These are phyloP conservation scores for Scleromitrula shiraiana DNA, from an alignment of 2,329 filamentous ascomycete genomes.

Conservation along the genomic window DNA sequence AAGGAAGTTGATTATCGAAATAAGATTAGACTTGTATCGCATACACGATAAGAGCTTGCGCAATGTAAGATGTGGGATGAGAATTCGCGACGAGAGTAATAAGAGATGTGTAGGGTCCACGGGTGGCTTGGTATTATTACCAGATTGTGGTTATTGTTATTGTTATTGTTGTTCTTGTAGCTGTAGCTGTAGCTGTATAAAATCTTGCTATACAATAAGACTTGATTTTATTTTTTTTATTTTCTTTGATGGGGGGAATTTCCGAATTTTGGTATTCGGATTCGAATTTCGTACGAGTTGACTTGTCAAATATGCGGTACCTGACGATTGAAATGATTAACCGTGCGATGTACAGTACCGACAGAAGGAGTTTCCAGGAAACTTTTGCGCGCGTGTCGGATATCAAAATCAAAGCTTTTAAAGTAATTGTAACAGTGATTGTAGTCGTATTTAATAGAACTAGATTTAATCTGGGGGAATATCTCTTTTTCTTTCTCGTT, in stretches of 20 bases:
- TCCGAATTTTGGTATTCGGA: too few relatives aligned
- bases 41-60: constrained; percentile 7
- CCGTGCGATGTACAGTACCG: constrained; percentile 10
- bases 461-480: background rate
- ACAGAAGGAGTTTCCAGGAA: background rate
- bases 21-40: constrained; percentile 8
- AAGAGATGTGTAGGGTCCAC: background rate
- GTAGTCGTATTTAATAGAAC: background rate
- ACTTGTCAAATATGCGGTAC: constrained; percentile 11
- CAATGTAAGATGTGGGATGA: constrained; percentile 1
- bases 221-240: background rate
- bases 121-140: too few relatives aligned
- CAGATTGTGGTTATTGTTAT: background rate
- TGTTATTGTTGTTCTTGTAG: too few relatives aligned
- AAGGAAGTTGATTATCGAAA: constrained; percentile 12
- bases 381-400: constrained; percentile 6
- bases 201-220: background rate
- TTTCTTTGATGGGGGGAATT: too few relatives aligned
- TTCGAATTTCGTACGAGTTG: constrained; percentile 7
- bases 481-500: background rate
- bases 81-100: background rate
- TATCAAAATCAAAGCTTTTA: background rate
- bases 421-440: background rate
- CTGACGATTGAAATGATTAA: constrained; percentile 10
- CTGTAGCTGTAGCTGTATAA: background rate